phyloP scores from a whole-genome alignment of 1,284 basidiomycete species.

The Ceratobasidium sp. region DNA sequence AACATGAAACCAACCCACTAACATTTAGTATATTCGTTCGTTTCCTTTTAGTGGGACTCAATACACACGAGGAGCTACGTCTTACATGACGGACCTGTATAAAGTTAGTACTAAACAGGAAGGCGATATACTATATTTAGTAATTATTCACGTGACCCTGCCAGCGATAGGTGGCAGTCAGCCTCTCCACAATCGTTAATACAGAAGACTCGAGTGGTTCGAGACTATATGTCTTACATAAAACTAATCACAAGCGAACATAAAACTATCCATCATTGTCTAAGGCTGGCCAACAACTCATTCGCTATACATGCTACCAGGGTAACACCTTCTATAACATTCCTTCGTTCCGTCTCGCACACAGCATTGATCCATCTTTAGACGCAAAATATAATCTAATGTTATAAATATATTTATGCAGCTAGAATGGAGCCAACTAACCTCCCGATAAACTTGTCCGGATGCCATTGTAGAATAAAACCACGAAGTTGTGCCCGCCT shows the following conservation, averaged over 20 bases:
- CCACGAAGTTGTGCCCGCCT: not conserved
- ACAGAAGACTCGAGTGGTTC: not conserved
- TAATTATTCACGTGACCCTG: constrained; percentile 6
- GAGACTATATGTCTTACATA: not conserved
- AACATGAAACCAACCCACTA: too few species aligned
- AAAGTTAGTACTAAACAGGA: constrained; percentile 8
- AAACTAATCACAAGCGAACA: not conserved
- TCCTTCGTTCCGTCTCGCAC: not conserved
- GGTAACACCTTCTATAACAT: constrained; percentile 27
- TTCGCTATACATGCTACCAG: constrained; percentile 17
- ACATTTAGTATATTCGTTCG: too few species aligned
- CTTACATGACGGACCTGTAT: not conserved
- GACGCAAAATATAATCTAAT: too few species aligned
- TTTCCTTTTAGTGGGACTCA: too few species aligned
- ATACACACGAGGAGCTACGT: too few species aligned
- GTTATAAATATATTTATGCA: not conserved
- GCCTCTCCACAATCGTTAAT: not conserved
- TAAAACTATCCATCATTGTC: not conserved
- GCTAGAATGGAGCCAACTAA: not conserved
- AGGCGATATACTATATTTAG: not conserved
- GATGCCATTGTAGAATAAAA: constrained; percentile 34
- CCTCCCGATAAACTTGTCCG: constrained; percentile 39
- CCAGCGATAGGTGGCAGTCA: not conserved
- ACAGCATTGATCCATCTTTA: constrained; percentile 23
- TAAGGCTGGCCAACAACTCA: not conserved